Conservation (phyloP, 495 filamentous ascomycete genomes). For the Geoglossum glabrum region DNA sequence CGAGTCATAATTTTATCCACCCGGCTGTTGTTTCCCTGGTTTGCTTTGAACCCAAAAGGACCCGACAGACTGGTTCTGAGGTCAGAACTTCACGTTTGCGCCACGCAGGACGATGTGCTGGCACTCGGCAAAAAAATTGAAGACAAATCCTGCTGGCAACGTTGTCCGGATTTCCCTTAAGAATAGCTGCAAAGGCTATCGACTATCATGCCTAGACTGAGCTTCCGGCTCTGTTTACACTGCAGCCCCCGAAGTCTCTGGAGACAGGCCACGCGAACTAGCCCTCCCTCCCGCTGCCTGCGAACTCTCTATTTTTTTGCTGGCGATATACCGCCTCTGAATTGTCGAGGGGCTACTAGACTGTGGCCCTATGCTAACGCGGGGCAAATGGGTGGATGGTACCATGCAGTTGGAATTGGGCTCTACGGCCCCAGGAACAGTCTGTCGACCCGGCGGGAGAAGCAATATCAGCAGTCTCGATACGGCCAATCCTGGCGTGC, state of each 20-base stretch:
- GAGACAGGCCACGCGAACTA: background rate
- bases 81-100: background rate
- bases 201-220: background rate
- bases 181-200: background rate
- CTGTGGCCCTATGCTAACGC: background rate
- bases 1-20: background rate
- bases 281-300: background rate
- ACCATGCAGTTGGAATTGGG: background rate
- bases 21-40: background rate
- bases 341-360: background rate
- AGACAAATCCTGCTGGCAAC: background rate
- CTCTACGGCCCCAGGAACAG: background rate
- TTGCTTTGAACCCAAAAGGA: background rate
- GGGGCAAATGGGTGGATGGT: background rate
- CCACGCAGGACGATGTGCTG: background rate
- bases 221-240: background rate
- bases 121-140: background rate
- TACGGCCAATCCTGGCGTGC: background rate
- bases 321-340: background rate
- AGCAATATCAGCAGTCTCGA: background rate
- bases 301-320: background rate
- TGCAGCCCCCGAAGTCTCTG: background rate
- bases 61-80: background rate
- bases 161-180: background rate
- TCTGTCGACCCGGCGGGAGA: background rate